Percentiles rank a stretch among this genome's conserved stretches.
Conservation (phyloP, 2,329 filamentous ascomycete species). For the Aspergillus sp. region DNA sequence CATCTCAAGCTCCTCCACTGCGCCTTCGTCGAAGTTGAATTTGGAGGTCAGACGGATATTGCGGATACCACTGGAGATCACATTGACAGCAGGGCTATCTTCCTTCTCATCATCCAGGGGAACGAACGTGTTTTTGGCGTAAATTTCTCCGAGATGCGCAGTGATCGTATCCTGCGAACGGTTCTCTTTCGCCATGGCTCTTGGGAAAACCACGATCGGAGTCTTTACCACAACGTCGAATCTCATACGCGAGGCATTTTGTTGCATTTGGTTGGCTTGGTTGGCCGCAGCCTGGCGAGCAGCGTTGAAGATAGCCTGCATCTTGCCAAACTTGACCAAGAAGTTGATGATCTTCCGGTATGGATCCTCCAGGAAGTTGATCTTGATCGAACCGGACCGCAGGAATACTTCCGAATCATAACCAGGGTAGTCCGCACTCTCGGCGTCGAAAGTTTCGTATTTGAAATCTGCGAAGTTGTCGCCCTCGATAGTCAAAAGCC, state of each 20-base stretch:
- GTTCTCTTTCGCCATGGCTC: slow-evolving; percentile 60
- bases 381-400: slow-evolving; percentile 86
- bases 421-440: slow-evolving; percentile 73
- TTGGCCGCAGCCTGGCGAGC: slow-evolving; percentile 89
- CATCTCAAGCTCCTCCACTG: slow-evolving; percentile 82
- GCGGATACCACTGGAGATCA: slow-evolving; percentile 81
- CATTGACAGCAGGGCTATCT: slow-evolving; percentile 70
- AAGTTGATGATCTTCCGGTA: slow-evolving; percentile 98
- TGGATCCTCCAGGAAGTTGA: slow-evolving; percentile 95
- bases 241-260: slow-evolving; percentile 82
- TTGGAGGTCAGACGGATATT: slow-evolving; percentile 87
- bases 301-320: slow-evolving; percentile 98
- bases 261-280: slow-evolving; percentile 87
- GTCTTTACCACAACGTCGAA: slow-evolving; percentile 92
- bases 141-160: slow-evolving; percentile 93
- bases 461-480: slow-evolving; percentile 94
- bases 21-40: slow-evolving; percentile 68
- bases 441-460: slow-evolving; percentile 87
- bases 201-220: slow-evolving; percentile 90
- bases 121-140: slow-evolving; percentile 87
- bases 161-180: slow-evolving; percentile 74
- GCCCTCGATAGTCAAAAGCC: slow-evolving; percentile 89
- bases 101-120: slow-evolving; percentile 68
- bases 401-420: slow-evolving; percentile 90
- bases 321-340: slow-evolving; percentile 96